Evolutionary conservation across 495 filamentous ascomycete genomes (phyloP).

Genomic region (Penicillium canariense): DNA sequence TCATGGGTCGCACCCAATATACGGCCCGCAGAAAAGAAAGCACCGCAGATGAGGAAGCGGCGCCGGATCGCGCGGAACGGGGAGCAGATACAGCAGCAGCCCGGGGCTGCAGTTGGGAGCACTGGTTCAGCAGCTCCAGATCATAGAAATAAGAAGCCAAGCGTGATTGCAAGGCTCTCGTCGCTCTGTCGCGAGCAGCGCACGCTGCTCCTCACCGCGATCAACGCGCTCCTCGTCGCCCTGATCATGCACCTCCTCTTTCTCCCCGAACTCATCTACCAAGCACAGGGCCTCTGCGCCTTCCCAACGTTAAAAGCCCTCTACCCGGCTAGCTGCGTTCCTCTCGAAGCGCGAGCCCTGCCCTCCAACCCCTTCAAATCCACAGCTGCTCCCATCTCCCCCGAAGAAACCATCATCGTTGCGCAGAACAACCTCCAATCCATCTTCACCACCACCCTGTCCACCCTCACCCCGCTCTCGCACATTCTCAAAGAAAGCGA

Average conservation of each 20-base stretch:
- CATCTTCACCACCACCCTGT: constrained; percentile 35
- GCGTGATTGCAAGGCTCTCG: not conserved
- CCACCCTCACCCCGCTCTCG: constrained; percentile 30
- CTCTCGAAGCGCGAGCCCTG: constrained; percentile 10
- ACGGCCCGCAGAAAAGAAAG: constrained; percentile 17
- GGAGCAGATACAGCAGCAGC: not conserved
- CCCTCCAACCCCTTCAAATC: constrained; percentile 11
- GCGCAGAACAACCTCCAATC: constrained; percentile 33
- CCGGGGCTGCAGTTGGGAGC: not conserved
- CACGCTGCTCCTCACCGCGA: constrained; percentile 20
- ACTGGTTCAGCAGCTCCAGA: constrained; percentile 12
- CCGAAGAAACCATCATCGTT: constrained; percentile 22
- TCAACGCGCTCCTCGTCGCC: constrained; percentile 35
- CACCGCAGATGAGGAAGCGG: constrained; percentile 25
- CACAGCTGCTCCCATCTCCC: constrained; percentile 2
- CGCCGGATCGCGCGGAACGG: constrained; percentile 22
- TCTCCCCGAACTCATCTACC: constrained; percentile 41
- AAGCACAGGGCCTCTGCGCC: constrained; percentile 33
- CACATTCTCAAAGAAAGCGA: constrained; percentile 38
- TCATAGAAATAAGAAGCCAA: not conserved
- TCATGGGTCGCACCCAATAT: constrained; percentile 41
- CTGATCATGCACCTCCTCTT: constrained; percentile 39
- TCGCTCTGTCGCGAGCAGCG: constrained; percentile 3
- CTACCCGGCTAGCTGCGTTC: constrained; percentile 38
- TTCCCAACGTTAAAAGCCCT: constrained; percentile 25